These are phyloP conservation scores for Boletellus dicymbophilus DNA, from an alignment of 1,284 basidiomycete species.

Conservation along the genomic window DNA sequence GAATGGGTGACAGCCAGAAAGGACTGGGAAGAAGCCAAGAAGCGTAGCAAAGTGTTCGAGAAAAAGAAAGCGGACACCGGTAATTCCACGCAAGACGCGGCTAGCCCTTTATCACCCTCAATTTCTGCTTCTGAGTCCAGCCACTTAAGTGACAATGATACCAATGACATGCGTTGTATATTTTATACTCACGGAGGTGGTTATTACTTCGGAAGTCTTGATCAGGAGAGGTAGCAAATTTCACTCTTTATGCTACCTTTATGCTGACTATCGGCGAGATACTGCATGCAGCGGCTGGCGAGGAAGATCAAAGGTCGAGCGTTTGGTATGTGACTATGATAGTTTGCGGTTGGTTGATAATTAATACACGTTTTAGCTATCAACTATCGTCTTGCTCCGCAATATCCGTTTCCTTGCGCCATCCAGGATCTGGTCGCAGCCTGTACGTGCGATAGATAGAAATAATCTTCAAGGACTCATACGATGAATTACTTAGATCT, in stretches of 20 bases:
- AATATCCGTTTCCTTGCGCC: constrained; percentile 97
- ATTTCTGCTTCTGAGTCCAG: constrained; percentile 28
- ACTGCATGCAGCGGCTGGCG: constrained; percentile 84
- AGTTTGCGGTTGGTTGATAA: not conserved
- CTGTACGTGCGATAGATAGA: constrained; percentile 46
- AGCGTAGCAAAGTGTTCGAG: constrained; percentile 49
- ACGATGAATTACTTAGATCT: constrained; percentile 37
- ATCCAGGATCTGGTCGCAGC: constrained; percentile 87
- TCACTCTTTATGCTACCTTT: constrained; percentile 8
- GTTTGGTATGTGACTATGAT: constrained; percentile 64
- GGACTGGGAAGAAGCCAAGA: constrained; percentile 67
- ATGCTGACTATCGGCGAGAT: constrained; percentile 41
- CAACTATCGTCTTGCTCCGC: constrained; percentile 89
- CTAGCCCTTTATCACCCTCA: constrained; percentile 15
- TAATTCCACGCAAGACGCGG: constrained; percentile 19
- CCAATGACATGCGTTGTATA: constrained; percentile 87
- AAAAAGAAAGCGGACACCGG: constrained; percentile 26
- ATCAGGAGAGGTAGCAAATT: constrained; percentile 63
- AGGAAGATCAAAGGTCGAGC: constrained; percentile 89
- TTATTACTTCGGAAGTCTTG: constrained; percentile 81
- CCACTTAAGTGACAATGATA: constrained; percentile 59
- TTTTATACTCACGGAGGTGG: constrained; percentile 86
- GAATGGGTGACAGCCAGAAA: constrained; percentile 89
- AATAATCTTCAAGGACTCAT: not conserved
- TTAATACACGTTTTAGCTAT: constrained; percentile 53